These are phyloP conservation scores for Mikania micrantha DNA, from an alignment of 129 eudicot species.

Conservation along the genomic window DNA sequence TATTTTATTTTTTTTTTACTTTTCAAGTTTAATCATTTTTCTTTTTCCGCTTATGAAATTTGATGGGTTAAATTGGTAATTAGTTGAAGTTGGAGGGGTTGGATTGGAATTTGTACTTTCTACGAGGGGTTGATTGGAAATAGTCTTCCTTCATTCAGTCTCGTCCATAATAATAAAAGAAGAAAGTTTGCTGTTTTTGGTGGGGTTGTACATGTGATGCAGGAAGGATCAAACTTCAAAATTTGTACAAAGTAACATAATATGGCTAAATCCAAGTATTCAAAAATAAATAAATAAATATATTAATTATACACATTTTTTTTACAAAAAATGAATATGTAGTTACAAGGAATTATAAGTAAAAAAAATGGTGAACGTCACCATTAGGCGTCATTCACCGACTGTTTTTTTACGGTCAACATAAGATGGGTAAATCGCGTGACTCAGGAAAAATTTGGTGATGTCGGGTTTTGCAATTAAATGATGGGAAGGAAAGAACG, in stretches of 20 bases:
- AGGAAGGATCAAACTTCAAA: slow-evolving; percentile 21
- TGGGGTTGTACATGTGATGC: slow-evolving; percentile 26
- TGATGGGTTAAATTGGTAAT: slow-evolving; percentile 23
- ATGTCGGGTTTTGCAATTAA: too few species aligned
- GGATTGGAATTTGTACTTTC: slow-evolving; percentile 25
- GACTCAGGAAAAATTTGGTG: too few species aligned
- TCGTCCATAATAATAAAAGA: slow-evolving; percentile 18
- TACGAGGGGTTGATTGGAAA: slow-evolving; percentile 14
- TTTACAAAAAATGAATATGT: too few species aligned
- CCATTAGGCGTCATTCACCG: too few species aligned
- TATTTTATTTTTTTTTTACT: not conserved
- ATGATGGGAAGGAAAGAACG: too few species aligned
- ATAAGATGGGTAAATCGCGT: too few species aligned
- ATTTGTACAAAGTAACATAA: slow-evolving; percentile 13
- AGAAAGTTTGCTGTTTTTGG: slow-evolving; percentile 18
- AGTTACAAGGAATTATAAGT: too few species aligned
- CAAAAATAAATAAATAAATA: not conserved
- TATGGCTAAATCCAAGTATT: not conserved
- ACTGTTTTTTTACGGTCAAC: too few species aligned
- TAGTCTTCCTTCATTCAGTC: slow-evolving; percentile 20
- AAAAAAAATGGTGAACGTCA: too few species aligned
- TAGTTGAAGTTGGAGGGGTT: slow-evolving; percentile 16
- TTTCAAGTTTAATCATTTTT: not conserved
- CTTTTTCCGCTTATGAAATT: slow-evolving; percentile 5
- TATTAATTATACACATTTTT: too few species aligned